Percentiles rank a stretch among this genome's conserved stretches.
Conservation (phyloP, 1,284 basidiomycete genomes). For the Trichosporon sp. region DNA sequence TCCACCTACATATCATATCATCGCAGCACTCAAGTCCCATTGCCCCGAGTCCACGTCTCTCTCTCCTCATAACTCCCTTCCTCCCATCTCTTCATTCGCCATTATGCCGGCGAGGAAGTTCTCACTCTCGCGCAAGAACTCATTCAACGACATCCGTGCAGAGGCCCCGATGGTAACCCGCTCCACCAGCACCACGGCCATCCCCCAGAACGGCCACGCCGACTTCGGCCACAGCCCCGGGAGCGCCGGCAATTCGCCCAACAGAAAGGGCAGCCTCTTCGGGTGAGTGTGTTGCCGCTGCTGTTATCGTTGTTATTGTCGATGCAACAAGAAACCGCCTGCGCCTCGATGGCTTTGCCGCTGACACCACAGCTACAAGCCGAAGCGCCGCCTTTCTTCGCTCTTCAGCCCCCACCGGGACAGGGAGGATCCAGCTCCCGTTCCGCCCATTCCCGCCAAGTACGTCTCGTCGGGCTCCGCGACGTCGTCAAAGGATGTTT, state of each 20-base stretch:
- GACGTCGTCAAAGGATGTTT: not conserved
- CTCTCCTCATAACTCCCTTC: too few species aligned
- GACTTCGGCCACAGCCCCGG: not conserved
- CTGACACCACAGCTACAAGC: slow-evolving; percentile 22
- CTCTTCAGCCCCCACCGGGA: slow-evolving; percentile 26
- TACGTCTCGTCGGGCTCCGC: not conserved
- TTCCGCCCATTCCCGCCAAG: not conserved
- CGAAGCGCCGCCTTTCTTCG: slow-evolving; percentile 34
- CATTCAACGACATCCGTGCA: not conserved
- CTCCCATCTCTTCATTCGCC: not conserved
- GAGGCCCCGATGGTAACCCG: not conserved
- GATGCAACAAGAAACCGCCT: too few species aligned
- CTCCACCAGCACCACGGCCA: not conserved
- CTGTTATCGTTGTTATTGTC: not conserved
- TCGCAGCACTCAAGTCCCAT: not conserved
- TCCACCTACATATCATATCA: too few species aligned
- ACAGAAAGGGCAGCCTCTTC: slow-evolving; percentile 6
- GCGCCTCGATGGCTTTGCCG: not conserved
- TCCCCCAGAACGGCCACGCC: not conserved
- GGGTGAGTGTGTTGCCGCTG: too few species aligned
- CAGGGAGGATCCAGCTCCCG: not conserved
- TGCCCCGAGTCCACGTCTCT: not conserved
- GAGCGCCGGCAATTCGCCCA: not conserved
- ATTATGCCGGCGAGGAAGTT: not conserved
- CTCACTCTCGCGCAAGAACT: not conserved